Evolutionary conservation across 1,284 basidiomycete species (phyloP).

Genomic region (Apiotrichum domesticum): DNA sequence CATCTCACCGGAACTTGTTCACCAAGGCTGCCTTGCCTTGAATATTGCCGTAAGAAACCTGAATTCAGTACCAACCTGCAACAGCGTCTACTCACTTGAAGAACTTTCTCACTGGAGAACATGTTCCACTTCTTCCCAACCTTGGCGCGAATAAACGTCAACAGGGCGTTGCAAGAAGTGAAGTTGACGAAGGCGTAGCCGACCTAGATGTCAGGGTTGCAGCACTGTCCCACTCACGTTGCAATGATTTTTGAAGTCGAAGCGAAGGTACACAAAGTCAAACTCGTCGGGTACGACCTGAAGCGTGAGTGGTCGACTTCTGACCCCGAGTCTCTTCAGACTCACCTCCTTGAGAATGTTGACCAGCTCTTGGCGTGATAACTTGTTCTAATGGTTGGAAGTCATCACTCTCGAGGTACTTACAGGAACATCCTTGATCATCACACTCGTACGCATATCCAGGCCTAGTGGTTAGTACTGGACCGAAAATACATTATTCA

Average conservation of each 20-base stretch:
- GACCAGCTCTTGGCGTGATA: conserved; percentile 43
- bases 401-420: conserved; percentile 9
- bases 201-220: conserved; percentile 22
- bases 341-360: conserved; percentile 40
- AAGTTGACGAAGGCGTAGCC: conserved; percentile 48
- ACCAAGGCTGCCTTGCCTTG: conserved; percentile 44
- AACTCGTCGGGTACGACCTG: conserved; percentile 43
- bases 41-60: conserved; percentile 46
- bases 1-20: conserved; percentile 41
- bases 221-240: conserved; percentile 31
- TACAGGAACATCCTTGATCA: conserved; percentile 48
- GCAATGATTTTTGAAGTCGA: conserved; percentile 46
- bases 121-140: conserved; percentile 45
- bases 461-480: background rate
- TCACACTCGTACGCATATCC: conserved; percentile 38
- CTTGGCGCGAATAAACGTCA: conserved; percentile 33
- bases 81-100: conserved; percentile 31
- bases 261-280: conserved; percentile 47
- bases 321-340: background rate
- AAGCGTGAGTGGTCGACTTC: background rate
- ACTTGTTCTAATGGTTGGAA: conserved; percentile 36
- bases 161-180: conserved; percentile 30
- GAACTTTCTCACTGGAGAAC: conserved; percentile 46
- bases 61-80: background rate
- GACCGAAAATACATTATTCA: conserved; percentile 3